phyloP scores from a whole-genome alignment of 1,284 basidiomycete species.

The Gomphus bonarii region DNA sequence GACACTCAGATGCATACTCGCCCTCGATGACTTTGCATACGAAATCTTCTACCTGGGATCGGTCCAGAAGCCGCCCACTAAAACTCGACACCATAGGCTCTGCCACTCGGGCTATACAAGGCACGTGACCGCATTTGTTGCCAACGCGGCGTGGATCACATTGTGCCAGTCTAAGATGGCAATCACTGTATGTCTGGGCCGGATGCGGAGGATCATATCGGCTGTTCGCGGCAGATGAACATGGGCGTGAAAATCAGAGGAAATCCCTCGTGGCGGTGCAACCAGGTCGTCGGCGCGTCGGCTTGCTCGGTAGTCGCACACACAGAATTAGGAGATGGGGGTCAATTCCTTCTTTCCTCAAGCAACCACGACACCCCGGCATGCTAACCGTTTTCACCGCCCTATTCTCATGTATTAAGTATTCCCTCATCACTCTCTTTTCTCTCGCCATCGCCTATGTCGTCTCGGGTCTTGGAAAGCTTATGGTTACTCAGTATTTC shows the following conservation, averaged over 20 bases:
- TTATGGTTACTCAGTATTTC: constrained; percentile 25
- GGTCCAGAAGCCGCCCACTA: too few relatives aligned
- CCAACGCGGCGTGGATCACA: too few relatives aligned
- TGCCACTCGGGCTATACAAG: too few relatives aligned
- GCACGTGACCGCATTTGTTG: too few relatives aligned
- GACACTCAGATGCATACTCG: too few relatives aligned
- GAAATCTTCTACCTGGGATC: too few relatives aligned
- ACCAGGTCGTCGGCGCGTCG: background rate
- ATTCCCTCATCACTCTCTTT: constrained; percentile 10
- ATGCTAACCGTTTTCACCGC: background rate
- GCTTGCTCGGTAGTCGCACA: background rate
- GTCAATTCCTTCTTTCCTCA: background rate
- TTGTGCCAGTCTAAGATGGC: too few relatives aligned
- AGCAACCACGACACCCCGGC: background rate
- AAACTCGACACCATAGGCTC: too few relatives aligned
- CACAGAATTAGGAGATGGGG: background rate
- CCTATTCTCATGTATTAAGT: background rate
- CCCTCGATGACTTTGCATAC: too few relatives aligned
- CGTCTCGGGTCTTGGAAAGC: constrained; percentile 22
- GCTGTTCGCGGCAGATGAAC: too few relatives aligned
- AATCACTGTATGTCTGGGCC: too few relatives aligned
- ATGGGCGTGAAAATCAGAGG: background rate
- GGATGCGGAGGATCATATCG: too few relatives aligned
- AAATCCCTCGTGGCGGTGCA: background rate
- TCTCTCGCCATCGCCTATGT: constrained; percentile 21